Evolutionary conservation across 2,329 filamentous ascomycete genomes (phyloP), one percentile per base, ranked within the genome.

Genomic region (Verticillium isaacii): DNA sequence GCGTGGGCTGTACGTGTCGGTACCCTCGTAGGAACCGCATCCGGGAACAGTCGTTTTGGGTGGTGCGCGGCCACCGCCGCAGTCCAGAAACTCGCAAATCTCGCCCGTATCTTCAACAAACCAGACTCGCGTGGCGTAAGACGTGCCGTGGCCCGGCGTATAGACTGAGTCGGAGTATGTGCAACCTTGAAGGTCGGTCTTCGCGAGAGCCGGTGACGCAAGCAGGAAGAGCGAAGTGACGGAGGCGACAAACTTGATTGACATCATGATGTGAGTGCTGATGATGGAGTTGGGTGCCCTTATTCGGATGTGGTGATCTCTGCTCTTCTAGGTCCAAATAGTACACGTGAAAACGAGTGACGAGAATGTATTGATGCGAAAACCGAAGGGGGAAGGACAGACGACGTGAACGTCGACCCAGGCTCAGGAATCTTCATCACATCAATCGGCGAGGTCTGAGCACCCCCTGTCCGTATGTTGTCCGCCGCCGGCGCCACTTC

Each of bases 31-130:
- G 4, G 61, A 68, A 2, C 73, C 69, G 69, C 88, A 90, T 2
- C 87, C 87, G 1, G 87, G 87, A 25, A 86, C 82, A 32, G 80
- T 82, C 17, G 82, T 85, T 77, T 86, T 89, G 63, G 85, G 83
- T 3, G 87, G 85, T 9, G 86, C 88, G 56, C 83, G 80, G 61
- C 87, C 88, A 66, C 88, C 88, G 62, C 88, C 87, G 73, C 88
- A 90, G 80, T 90, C 87, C 66, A 87, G 79, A 64, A 85, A 70
- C 12, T 78, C 77, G 80, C 88, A 90, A 70, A 89, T 77, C 76
- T 89, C 86, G 70, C 86, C 85, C 19, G 82, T 85, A 66, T 75
- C 85, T 2, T 86, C 86, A 60, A 88, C 82, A 72, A 85, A 89
- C 78, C 80, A 89, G 68, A 86, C 73, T 56, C 81, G 63, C 63